Evolutionary conservation across 345 rosid species (phyloP), one percentile per base, ranked within the genome.

Genomic region (Pistacia atlantica): DNA sequence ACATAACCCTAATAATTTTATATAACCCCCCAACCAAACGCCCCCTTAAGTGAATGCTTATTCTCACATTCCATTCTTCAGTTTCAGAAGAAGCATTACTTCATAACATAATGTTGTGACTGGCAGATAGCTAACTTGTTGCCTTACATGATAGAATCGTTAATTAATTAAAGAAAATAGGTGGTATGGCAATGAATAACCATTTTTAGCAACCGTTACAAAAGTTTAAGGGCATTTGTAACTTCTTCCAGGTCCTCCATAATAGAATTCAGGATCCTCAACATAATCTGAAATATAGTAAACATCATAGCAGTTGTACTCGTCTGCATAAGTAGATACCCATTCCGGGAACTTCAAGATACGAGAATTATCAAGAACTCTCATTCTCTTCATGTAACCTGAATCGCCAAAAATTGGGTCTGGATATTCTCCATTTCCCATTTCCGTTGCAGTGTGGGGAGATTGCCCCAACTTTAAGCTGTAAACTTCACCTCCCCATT

Each of bases 401-500:
- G 90, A 86, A 64, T 80, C 31, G 0, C 81, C 86, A 0, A 8
- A 46, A 1, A 75, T 0, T 35, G 48, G 77, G 46, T 83, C 87
- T 14, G 92, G 83, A 64, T 81, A 87, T 0, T 33, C 16, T 4
- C 90, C 94, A 31, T 78, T 88, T 2, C 94, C 94, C 94, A 90
- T 90, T 1, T 38, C 81, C 6, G 94, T 88, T 18, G 64, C 72
- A 1, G 93, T 88, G 75, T 90, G 93, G 0, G 89, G 90, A 3
- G 73, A 8, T 1, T 58, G 79, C 71, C 74, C 90, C 42, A 90
- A 31, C 80, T 70, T 86, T 0, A 83, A 56, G 83, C 90, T 90
- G 80, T 82, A 86, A 11, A 88, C 93, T 73, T 88, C 91, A 16
- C 91, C 93, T 28, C 91, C 93, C 91, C 93, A 90, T 35, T 88